Evolutionary conservation across 805 yeast species (phyloP).

Genomic region (Barnettozyma wickerhamii): DNA sequence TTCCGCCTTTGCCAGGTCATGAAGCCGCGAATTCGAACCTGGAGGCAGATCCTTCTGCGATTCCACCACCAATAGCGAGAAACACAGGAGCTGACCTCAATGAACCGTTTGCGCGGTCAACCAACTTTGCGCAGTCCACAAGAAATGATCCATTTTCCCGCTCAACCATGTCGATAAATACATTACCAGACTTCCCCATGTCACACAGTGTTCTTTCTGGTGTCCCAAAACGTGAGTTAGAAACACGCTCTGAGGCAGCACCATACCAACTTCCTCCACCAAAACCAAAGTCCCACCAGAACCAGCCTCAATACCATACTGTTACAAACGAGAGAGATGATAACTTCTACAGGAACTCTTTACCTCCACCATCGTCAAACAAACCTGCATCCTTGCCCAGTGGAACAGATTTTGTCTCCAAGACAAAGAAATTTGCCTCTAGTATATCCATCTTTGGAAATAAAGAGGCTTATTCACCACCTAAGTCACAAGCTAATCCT

Average conservation of each 20-base stretch:
- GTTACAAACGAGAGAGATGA: constrained; percentile 1
- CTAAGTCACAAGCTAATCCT: constrained; percentile 14
- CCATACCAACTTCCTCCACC: constrained; percentile 8
- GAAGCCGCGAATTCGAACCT: neutral
- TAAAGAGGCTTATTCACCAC: neutral
- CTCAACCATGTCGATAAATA: constrained; percentile 13
- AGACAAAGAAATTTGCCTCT: constrained; percentile 17
- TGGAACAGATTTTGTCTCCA: constrained; percentile 6
- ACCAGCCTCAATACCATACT: neutral
- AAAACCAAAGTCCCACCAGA: constrained; percentile 1
- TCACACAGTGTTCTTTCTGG: constrained; percentile 4
- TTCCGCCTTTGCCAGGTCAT: constrained; percentile 28
- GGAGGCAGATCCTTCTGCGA: constrained; percentile 3
- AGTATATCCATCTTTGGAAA: constrained; percentile 12
- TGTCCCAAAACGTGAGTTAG: neutral
- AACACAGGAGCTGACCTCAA: neutral
- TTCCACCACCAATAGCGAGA: constrained; percentile 24
- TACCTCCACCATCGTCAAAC: constrained; percentile 6
- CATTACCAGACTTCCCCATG: constrained; percentile 24
- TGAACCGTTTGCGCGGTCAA: neutral
- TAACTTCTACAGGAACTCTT: neutral
- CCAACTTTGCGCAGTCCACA: constrained; percentile 5
- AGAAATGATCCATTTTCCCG: neutral
- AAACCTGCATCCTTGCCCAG: neutral
- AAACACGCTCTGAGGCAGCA: neutral